Evolutionary conservation across 176 grass and related monocot species (phyloP).

Genomic region (Elaeis guineensis): DNA sequence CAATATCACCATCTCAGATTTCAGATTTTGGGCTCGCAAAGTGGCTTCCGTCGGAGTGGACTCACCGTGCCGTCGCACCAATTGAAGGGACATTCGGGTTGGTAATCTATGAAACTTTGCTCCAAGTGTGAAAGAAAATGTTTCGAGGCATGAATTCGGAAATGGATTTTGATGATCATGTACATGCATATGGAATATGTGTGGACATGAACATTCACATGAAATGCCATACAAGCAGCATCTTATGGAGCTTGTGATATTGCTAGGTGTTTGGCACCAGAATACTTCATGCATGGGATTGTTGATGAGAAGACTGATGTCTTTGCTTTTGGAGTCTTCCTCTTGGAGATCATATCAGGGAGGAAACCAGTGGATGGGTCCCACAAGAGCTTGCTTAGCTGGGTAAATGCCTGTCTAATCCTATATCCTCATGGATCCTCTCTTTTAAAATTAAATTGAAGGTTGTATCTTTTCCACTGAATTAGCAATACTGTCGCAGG

Average conservation of each 20-base stretch:
- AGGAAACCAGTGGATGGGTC: constrained; percentile 80
- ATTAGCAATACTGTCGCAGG: constrained; percentile 24
- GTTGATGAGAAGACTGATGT: constrained; percentile 96
- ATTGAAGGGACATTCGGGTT: constrained; percentile 97
- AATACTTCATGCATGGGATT: constrained; percentile 92
- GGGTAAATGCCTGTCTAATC: constrained; percentile 24
- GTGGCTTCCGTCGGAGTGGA: constrained; percentile 93
- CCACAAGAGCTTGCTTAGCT: constrained; percentile 76
- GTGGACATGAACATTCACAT: too few species aligned
- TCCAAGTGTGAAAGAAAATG: too few species aligned
- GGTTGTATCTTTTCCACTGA: too few species aligned
- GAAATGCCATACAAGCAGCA: background rate
- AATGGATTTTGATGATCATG: too few species aligned
- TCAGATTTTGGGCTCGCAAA: constrained; percentile 90
- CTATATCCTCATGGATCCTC: too few species aligned
- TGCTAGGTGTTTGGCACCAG: constrained; percentile 74
- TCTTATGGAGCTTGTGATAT: background rate
- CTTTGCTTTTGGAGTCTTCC: constrained; percentile 91
- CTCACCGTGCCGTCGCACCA: constrained; percentile 74
- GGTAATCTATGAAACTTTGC: background rate
- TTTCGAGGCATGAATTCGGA: too few species aligned
- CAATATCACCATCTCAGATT: constrained; percentile 30
- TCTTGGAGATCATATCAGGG: constrained; percentile 89
- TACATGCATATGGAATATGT: too few species aligned
- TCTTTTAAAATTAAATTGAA: too few species aligned